Percentiles rank a stretch among this genome's conserved stretches.
phyloP scores from a whole-genome alignment of 148 eudicot genomes.

The Cornus florida region DNA sequence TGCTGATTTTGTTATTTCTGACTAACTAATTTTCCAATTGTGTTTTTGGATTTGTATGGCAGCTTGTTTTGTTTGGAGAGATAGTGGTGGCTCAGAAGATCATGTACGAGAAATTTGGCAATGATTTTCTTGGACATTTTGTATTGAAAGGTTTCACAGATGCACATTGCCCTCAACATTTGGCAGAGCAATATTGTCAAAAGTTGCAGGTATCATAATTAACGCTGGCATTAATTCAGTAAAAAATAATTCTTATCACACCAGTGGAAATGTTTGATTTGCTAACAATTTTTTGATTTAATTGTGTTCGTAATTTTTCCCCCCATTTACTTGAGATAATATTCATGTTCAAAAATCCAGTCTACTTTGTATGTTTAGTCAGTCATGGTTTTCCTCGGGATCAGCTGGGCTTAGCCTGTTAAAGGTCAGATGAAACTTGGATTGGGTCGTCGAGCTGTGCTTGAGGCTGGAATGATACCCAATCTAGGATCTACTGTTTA shows the following conservation, averaged over 20 bases:
- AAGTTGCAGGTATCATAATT: slow-evolving; percentile 70
- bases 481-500: background rate
- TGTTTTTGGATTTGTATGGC: slow-evolving; percentile 24
- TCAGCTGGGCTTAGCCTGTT: background rate
- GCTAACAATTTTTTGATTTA: background rate
- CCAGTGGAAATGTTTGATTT: background rate
- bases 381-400: background rate
- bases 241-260: background rate
- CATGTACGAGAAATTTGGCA: slow-evolving; percentile 94
- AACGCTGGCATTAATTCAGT: background rate
- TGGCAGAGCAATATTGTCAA: slow-evolving; percentile 85
- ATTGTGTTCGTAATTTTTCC: background rate
- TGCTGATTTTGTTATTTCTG: slow-evolving; percentile 2
- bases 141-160: slow-evolving; percentile 65
- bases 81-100: slow-evolving; percentile 87
- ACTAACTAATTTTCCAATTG: background rate
- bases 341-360: background rate
- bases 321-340: background rate
- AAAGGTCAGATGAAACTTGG: background rate
- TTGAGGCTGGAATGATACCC: background rate
- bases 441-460: background rate
- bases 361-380: background rate
- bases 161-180: slow-evolving; percentile 78
- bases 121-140: slow-evolving; percentile 65
- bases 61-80: slow-evolving; percentile 80